phyloP scores from a whole-genome alignment of 805 yeast species.

The Metschnikowia kofuensis region DNA sequence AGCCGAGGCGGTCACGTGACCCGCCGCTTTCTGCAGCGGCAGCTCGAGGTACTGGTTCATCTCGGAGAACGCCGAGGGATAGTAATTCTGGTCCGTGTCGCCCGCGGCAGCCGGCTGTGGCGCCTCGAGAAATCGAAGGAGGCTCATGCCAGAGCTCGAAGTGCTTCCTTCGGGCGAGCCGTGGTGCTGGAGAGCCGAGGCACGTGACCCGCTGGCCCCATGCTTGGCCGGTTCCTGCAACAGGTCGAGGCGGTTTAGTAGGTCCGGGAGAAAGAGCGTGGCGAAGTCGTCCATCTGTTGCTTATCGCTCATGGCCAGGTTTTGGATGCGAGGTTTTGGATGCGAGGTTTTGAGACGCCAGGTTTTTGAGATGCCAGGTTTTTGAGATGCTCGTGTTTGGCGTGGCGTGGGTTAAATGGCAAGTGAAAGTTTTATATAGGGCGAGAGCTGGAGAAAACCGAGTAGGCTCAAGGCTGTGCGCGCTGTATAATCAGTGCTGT shows the following conservation, averaged over 20 bases:
- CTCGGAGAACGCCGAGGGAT: slow-evolving; percentile 4
- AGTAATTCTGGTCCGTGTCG: background rate
- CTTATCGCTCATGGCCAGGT: slow-evolving; percentile 14
- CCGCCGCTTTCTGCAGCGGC: background rate
- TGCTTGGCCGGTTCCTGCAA: slow-evolving; percentile 1
- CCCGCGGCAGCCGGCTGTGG: slow-evolving; percentile 1
- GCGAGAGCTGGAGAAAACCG: too few species aligned
- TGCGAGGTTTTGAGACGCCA: background rate
- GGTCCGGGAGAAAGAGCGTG: slow-evolving; percentile 40
- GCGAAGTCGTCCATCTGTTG: slow-evolving; percentile 39
- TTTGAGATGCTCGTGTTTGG: background rate
- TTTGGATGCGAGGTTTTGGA: background rate
- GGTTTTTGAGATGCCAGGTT: background rate
- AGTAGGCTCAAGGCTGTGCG: too few species aligned
- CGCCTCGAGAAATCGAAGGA: slow-evolving; percentile 2
- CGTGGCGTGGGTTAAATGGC: too few species aligned
- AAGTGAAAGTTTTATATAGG: too few species aligned
- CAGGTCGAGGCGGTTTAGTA: slow-evolving; percentile 24
- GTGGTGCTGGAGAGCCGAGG: slow-evolving; percentile 8
- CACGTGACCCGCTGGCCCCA: slow-evolving; percentile 5
- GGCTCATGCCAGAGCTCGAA: slow-evolving; percentile 4
- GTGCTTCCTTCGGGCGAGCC: slow-evolving; percentile 3
- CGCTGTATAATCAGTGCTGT: too few species aligned
- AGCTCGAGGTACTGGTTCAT: slow-evolving; percentile 9
- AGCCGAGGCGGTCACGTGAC: too few species aligned